Conservation (phyloP, 2,329 filamentous ascomycete species). For the Penicillium fuscoglaucum region DNA sequence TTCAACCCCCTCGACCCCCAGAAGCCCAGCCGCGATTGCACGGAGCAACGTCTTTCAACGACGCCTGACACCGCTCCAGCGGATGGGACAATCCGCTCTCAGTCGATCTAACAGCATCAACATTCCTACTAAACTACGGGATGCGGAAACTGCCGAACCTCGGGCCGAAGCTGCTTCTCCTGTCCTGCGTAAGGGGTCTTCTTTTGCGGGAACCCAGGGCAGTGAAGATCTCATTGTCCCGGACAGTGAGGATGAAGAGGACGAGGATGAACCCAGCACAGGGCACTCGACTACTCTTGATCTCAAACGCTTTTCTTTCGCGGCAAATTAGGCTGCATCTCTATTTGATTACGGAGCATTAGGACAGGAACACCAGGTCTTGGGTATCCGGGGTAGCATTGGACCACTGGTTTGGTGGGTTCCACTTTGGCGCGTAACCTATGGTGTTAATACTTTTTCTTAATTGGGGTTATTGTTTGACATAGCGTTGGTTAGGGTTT, state of each 20-base stretch:
- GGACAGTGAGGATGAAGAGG: constrained; percentile 50
- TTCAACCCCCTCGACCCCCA: constrained; percentile 9
- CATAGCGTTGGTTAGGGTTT: constrained; percentile 10
- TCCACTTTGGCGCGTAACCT: constrained; percentile 15
- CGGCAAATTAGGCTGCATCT: constrained; percentile 25
- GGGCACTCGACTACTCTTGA: constrained; percentile 26
- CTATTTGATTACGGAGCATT: constrained; percentile 16
- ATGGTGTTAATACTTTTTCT: not conserved
- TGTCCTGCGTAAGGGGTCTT: not conserved
- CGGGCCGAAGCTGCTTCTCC: constrained; percentile 4
- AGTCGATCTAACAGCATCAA: constrained; percentile 41
- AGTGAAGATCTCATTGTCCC: constrained; percentile 56
- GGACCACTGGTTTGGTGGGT: constrained; percentile 3
- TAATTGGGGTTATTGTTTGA: constrained; percentile 5
- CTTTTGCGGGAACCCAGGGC: constrained; percentile 33
- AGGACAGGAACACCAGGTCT: constrained; percentile 7
- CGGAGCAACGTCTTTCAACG: constrained; percentile 15
- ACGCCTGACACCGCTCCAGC: constrained; percentile 43
- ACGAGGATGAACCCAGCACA: constrained; percentile 20
- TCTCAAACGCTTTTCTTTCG: constrained; percentile 41
- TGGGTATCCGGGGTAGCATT: constrained; percentile 14
- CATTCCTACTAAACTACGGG: constrained; percentile 22
- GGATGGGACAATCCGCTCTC: constrained; percentile 43
- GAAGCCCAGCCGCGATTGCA: constrained; percentile 14
- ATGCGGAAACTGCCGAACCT: constrained; percentile 9